Percentiles rank a stretch among this genome's conserved stretches.
These are phyloP conservation scores for Diplodia mutila DNA, from an alignment of 2,329 filamentous ascomycete species.

Conservation along the genomic window DNA sequence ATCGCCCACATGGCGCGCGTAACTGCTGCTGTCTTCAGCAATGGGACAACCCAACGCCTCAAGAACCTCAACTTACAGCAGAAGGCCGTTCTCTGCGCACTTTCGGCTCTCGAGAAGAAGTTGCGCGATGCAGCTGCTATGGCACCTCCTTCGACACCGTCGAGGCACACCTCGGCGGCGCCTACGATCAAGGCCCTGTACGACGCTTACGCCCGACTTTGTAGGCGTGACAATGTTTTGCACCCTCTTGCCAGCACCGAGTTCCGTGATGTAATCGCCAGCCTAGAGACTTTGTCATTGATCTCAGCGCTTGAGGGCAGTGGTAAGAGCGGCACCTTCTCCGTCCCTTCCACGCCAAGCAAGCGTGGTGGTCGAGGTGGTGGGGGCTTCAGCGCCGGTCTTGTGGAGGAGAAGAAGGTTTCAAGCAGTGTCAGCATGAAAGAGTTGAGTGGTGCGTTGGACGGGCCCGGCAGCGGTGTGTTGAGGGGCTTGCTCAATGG, in stretches of 20 bases:
- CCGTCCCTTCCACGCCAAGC: constrained; percentile 54
- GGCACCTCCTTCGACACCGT: constrained; percentile 41
- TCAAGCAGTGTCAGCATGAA: constrained; percentile 79
- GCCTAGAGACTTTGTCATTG: constrained; percentile 84
- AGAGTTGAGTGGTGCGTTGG: constrained; percentile 71
- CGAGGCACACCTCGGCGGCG: constrained; percentile 58
- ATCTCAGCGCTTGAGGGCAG: constrained; percentile 68
- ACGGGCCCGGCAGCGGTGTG: constrained; percentile 48
- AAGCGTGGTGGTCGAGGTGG: constrained; percentile 54
- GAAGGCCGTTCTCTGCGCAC: constrained; percentile 88
- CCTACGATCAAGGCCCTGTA: constrained; percentile 85
- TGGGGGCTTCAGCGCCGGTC: constrained; percentile 49
- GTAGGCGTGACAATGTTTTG: constrained; percentile 83
- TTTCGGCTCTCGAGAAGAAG: constrained; percentile 83
- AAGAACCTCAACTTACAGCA: constrained; percentile 92
- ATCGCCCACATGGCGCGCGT: constrained; percentile 92
- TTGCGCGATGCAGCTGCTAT: constrained; percentile 52
- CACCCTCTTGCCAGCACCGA: constrained; percentile 89
- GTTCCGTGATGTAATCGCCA: constrained; percentile 89
- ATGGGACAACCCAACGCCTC: constrained; percentile 82
- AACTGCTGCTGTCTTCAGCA: constrained; percentile 85
- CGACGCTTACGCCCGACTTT: constrained; percentile 80
- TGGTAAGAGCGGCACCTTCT: constrained; percentile 52
- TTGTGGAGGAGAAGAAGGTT: constrained; percentile 74
- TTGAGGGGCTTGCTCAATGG: constrained; percentile 38